Evolutionary conservation across 78 protist genomes (phyloP), one percentile per base, ranked within the genome.

Genomic region (Neovahlkampfia damariscottae): DNA sequence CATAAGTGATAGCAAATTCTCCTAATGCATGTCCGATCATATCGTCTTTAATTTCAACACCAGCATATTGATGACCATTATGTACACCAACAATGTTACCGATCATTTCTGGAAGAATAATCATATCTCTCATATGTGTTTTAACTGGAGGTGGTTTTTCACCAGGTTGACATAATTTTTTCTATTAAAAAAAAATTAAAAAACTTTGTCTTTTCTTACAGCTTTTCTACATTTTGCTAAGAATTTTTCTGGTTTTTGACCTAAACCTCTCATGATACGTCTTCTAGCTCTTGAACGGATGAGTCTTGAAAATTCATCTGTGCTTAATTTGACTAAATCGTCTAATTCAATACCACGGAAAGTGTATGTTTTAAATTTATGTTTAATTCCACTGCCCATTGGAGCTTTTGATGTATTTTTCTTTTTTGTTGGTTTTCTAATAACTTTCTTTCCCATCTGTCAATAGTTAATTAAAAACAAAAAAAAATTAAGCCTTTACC

Each of bases 21-120:
- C 95, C 99, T 8, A 96, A 86, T 93, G 94, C 96, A 86, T 89
- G 93, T 70, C 99, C 99, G 36, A 94, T 76, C 99, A 98, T 98
- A 78, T 97, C 99, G 32, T 99, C 95, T 93, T 95, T 95, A 84
- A 97, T 74, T 81, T 97, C 99, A 39, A 98, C 98, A 36, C 80
- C 76, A 85, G 76, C 91, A 93, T 88, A 98, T 38, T 74, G 58
- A 91, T 96, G 95, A 50, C 99, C 99, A 90, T 98, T 97, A 98
- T 98, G 94, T 39, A 98, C 91, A 72, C 97, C 99, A 40, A 97
- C 91, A 58, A 93, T 77, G 38, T 94, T 82, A 67, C 99, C 99
- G 38, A 98, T 95, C 99, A 98, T 98, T 82, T 93, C 96, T 72
- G 99, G 99, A 41, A 96, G 88, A 68, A 98, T 87, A 89, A 97